phyloP scores from a whole-genome alignment of 148 eudicot species.

The Suaeda aralocaspica region DNA sequence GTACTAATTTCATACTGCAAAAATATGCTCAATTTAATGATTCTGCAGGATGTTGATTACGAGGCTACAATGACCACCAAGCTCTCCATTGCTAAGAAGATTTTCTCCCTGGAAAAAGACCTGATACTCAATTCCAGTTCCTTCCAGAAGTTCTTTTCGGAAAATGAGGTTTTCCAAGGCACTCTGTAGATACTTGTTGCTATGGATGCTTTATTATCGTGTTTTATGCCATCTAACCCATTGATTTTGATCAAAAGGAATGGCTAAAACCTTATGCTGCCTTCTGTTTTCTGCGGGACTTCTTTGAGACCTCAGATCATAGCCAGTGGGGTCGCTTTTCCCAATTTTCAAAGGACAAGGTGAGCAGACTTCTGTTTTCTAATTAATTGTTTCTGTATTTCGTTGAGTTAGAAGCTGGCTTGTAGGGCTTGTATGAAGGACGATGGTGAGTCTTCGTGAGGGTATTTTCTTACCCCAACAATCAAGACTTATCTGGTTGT shows the following conservation, averaged over 20 bases:
- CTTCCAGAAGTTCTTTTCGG: slow-evolving; percentile 62
- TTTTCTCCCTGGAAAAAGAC: slow-evolving; percentile 71
- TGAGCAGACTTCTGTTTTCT: slow-evolving; percentile 21
- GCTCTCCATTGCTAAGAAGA: slow-evolving; percentile 79
- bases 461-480: background rate
- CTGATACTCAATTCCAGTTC: slow-evolving; percentile 52
- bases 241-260: slow-evolving; percentile 41
- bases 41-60: slow-evolving; percentile 81
- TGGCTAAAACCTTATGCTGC: slow-evolving; percentile 98
- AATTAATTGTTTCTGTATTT: background rate
- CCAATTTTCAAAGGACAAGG: slow-evolving; percentile 69
- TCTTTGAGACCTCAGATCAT: slow-evolving; percentile 93
- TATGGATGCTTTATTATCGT: background rate
- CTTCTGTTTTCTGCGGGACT: slow-evolving; percentile 92
- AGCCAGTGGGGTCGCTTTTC: slow-evolving; percentile 96
- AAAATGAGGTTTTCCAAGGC: slow-evolving; percentile 61
- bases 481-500: background rate
- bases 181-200: background rate
- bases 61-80: slow-evolving; percentile 81
- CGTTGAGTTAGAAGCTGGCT: background rate
- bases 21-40: background rate
- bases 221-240: slow-evolving; percentile 7
- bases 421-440: background rate
- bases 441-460: too few relatives aligned
- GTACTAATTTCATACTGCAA: background rate